A percentile compares a stretch with the other conserved stretches of the same genome.
phyloP scores from a whole-genome alignment of 1,284 basidiomycete species.

The Rhodotorula sp. region DNA sequence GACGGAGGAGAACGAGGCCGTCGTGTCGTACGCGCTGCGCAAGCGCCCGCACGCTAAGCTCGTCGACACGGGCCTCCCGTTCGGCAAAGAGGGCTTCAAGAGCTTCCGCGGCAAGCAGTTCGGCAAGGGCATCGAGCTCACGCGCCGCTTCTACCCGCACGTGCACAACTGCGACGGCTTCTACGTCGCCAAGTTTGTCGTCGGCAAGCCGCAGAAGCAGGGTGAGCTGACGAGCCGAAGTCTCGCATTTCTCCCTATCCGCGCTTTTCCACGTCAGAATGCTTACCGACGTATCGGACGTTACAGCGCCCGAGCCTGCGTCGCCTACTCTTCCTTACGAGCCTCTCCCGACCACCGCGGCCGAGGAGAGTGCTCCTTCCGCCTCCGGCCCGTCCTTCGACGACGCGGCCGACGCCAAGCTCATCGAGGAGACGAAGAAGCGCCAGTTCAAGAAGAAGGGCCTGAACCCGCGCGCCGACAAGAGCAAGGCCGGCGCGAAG shows the following conservation, averaged over 20 bases:
- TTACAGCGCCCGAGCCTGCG: conserved; percentile 20
- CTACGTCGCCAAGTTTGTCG: conserved; percentile 97
- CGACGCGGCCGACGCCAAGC: conserved; percentile 40
- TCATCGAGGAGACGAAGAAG: conserved; percentile 41
- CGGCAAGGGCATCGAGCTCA: conserved; percentile 74
- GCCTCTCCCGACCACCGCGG: conserved; percentile 19
- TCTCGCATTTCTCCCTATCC: neutral
- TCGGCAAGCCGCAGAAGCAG: conserved; percentile 71
- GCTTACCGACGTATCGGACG: neutral
- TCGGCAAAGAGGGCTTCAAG: conserved; percentile 90
- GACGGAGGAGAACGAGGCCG: conserved; percentile 97
- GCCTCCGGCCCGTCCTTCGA: conserved; percentile 34
- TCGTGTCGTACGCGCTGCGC: conserved; percentile 96
- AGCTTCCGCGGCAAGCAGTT: conserved; percentile 87
- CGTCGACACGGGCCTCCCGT: conserved; percentile 88
- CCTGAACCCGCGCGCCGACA: conserved; percentile 38
- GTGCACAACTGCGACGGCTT: conserved; percentile 85
- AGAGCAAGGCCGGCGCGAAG: conserved; percentile 33
- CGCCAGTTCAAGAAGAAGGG: conserved; percentile 44
- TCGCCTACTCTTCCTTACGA: conserved; percentile 26
- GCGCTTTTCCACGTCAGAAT: neutral
- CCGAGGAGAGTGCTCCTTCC: conserved; percentile 10
- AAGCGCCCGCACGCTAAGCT: conserved; percentile 95
- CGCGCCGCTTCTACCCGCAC: conserved; percentile 87
- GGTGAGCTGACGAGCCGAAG: conserved; percentile 27